Conservation (phyloP, 140 eudicot genomes). For the Senecio squalidus region DNA sequence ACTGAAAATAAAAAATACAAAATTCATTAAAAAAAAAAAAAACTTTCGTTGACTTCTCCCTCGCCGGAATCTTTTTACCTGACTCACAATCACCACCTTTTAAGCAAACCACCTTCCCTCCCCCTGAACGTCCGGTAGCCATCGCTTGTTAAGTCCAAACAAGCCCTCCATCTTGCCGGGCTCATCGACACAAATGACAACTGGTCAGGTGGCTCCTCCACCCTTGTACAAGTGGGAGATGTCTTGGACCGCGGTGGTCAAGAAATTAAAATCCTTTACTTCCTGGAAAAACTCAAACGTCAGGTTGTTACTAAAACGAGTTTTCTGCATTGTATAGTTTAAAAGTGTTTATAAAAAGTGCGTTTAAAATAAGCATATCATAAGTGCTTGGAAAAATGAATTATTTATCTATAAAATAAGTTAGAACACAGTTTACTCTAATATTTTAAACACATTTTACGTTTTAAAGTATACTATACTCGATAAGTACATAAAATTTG, state of each 20-base stretch:
- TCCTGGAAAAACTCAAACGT: conserved; percentile 60
- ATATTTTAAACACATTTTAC: too few relatives aligned
- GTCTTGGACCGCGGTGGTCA: conserved; percentile 78
- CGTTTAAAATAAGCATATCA: too few relatives aligned
- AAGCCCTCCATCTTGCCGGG: conserved; percentile 58
- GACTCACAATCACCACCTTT: conserved; percentile 28
- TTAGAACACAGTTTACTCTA: too few relatives aligned
- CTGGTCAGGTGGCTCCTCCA: conserved; percentile 71
- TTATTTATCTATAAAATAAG: too few relatives aligned
- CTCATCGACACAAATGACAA: conserved; percentile 48
- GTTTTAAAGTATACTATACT: too few relatives aligned
- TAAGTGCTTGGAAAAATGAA: too few relatives aligned
- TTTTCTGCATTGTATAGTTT: too few relatives aligned
- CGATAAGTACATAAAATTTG: too few relatives aligned
- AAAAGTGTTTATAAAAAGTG: too few relatives aligned
- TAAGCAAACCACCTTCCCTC: conserved; percentile 36
- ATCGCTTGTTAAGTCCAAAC: conserved; percentile 54
- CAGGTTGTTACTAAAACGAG: too few relatives aligned
- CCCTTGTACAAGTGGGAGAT: conserved; percentile 85
- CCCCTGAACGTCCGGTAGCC: conserved; percentile 59
- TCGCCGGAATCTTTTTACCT: conserved; percentile 63
- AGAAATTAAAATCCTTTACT: conserved; percentile 56
- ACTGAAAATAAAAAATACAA: too few relatives aligned
- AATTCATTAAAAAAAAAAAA: too few relatives aligned
- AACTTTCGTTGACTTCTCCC: conserved; percentile 74